These are phyloP conservation scores for Pseudonitzschia delicatissima DNA, from an alignment of 108 stramenopile species.

Conservation along the genomic window DNA sequence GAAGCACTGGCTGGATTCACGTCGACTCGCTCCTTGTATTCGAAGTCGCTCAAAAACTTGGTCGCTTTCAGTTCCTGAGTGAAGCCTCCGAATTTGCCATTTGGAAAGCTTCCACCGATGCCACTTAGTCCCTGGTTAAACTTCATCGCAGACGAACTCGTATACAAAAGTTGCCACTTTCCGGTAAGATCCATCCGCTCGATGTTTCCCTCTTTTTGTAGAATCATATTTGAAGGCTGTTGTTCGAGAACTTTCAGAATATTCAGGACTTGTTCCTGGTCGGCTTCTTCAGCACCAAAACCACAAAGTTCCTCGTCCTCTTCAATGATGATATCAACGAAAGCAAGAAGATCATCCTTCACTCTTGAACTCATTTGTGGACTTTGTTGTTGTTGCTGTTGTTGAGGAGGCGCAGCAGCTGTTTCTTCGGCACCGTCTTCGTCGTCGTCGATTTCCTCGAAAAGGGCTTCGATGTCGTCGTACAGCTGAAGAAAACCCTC, in stretches of 20 bases:
- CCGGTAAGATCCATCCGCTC: slow-evolving; percentile 55
- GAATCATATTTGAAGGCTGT: slow-evolving; percentile 47
- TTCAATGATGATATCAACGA: slow-evolving; percentile 41
- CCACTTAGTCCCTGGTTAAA: slow-evolving; percentile 84
- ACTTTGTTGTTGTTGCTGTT: neutral
- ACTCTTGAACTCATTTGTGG: neutral
- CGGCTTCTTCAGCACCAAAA: slow-evolving; percentile 58
- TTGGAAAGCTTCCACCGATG: slow-evolving; percentile 73
- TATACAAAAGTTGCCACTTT: slow-evolving; percentile 73
- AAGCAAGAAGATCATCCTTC: slow-evolving; percentile 24
- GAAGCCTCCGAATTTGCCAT: slow-evolving; percentile 70
- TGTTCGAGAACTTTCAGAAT: slow-evolving; percentile 56
- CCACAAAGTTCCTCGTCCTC: slow-evolving; percentile 62
- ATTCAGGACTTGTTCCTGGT: slow-evolving; percentile 60
- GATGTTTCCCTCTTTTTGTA: slow-evolving; percentile 31
- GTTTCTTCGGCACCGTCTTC: neutral
- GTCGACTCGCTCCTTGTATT: slow-evolving; percentile 73
- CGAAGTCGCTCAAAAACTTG: slow-evolving; percentile 59
- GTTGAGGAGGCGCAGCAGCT: neutral
- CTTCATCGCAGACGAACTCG: slow-evolving; percentile 80
- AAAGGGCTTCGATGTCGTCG: slow-evolving; percentile 70
- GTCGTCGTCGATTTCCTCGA: slow-evolving; percentile 60
- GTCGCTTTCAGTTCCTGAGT: slow-evolving; percentile 51
- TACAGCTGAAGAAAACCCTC: slow-evolving; percentile 52
- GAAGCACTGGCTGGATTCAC: slow-evolving; percentile 54